phyloP scores from a whole-genome alignment of 2,329 filamentous ascomycete species.

The Teratosphaeria pseudoeucalypti region DNA sequence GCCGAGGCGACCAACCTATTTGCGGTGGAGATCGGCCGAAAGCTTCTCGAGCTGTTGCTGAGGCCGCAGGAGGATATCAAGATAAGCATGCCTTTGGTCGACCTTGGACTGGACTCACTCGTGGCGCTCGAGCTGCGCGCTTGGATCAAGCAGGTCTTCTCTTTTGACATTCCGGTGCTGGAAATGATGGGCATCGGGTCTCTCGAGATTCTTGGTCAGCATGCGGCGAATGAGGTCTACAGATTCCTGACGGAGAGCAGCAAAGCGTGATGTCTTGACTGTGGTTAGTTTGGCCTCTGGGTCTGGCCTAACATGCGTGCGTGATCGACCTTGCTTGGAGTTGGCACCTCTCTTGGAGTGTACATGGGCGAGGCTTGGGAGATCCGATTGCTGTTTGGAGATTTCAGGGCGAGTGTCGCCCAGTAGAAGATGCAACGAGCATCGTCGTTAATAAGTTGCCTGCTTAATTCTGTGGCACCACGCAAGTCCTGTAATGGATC shows the following conservation, averaged over 20 bases:
- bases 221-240: neutral
- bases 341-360: neutral
- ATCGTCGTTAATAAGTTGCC: neutral
- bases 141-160: neutral
- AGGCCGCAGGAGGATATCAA: neutral
- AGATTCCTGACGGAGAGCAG: neutral
- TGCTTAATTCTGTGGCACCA: neutral
- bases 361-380: neutral
- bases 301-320: no score
- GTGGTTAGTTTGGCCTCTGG: no score
- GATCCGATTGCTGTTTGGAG: neutral
- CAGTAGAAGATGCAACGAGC: neutral
- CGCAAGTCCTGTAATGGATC: neutral
- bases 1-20: neutral
- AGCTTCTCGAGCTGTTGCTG: neutral
- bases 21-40: neutral
- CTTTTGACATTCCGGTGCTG: neutral
- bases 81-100: neutral
- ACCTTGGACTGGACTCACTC: neutral
- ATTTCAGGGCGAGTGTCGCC: neutral
- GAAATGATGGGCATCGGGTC: neutral
- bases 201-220: neutral
- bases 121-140: neutral
- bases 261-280: neutral
- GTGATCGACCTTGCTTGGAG: no score